Conservation (phyloP, 2,329 filamentous ascomycete species). For the Didymella pomorum region DNA sequence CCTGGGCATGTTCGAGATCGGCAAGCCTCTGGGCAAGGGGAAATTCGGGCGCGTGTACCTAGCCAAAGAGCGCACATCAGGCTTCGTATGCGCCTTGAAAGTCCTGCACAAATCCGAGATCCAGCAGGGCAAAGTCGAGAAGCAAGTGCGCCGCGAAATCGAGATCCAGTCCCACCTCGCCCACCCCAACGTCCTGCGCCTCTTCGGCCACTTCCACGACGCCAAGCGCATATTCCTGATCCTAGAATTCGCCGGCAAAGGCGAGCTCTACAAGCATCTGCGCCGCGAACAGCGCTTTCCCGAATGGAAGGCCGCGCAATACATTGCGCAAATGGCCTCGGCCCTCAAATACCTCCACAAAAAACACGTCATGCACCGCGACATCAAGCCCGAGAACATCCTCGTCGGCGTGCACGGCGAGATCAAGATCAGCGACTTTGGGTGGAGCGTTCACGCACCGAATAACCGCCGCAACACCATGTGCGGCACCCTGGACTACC, state of each 20-base stretch:
- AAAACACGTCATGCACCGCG: constrained; percentile 96
- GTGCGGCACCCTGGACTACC: constrained; percentile 96
- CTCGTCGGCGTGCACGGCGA: constrained; percentile 95
- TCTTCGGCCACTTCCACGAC: constrained; percentile 90
- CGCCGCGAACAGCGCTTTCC: constrained; percentile 80
- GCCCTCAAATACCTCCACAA: constrained; percentile 90
- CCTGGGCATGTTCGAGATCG: constrained; percentile 93
- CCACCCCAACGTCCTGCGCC: constrained; percentile 83
- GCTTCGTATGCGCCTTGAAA: constrained; percentile 87
- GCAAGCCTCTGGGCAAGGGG: constrained; percentile 83
- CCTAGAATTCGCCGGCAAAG: constrained; percentile 84
- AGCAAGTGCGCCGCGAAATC: constrained; percentile 86
- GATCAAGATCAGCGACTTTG: constrained; percentile 98
- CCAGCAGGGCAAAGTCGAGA: constrained; percentile 81
- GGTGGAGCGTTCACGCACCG: constrained; percentile 97
- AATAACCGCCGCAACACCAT: constrained; percentile 93
- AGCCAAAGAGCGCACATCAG: constrained; percentile 77
- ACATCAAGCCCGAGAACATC: constrained; percentile 98
- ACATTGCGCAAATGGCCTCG: constrained; percentile 89
- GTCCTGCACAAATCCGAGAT: constrained; percentile 86
- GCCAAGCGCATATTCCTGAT: constrained; percentile 88
- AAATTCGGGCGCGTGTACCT: constrained; percentile 90
- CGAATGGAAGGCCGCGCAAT: constrained; percentile 86
- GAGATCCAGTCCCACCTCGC: constrained; percentile 89
- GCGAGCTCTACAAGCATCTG: constrained; percentile 88